Percentiles rank a stretch among this genome's conserved stretches.
These are phyloP conservation scores for Oryza nivara DNA, from an alignment of 176 grass and related monocot genomes.

Conservation along the genomic window DNA sequence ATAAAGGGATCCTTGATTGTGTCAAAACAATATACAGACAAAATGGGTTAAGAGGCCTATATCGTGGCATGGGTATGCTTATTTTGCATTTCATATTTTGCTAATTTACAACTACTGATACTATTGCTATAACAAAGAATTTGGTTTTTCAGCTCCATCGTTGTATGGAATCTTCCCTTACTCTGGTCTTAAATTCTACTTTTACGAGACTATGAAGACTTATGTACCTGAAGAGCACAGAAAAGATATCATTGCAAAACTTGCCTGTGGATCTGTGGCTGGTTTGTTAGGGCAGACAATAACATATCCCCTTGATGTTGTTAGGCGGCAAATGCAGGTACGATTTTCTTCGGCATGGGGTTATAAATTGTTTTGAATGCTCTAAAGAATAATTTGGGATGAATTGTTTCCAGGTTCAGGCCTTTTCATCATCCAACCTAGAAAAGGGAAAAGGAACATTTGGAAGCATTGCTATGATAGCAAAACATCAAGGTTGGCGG, in stretches of 20 bases:
- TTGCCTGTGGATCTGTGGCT: constrained; percentile 89
- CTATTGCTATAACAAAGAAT: constrained; percentile 18
- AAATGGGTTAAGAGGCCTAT: constrained; percentile 88
- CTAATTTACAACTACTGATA: constrained; percentile 2
- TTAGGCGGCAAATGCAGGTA: constrained; percentile 99
- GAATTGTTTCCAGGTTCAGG: constrained; percentile 65
- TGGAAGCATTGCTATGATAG: constrained; percentile 69
- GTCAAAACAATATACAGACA: constrained; percentile 76
- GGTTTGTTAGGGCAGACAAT: constrained; percentile 97
- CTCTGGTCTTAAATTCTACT: constrained; percentile 95
- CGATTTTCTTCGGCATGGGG: constrained; percentile 17
- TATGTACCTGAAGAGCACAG: constrained; percentile 80
- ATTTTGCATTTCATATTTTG: constrained; percentile 19
- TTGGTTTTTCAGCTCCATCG: constrained; percentile 68
- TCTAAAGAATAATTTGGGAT: constrained; percentile 19
- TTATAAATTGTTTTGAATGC: constrained; percentile 5
- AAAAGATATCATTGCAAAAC: constrained; percentile 76
- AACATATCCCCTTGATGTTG: constrained; percentile 95
- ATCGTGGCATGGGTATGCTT: constrained; percentile 80
- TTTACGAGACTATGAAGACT: constrained; percentile 96
- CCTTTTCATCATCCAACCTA: constrained; percentile 56
- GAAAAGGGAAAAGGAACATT: constrained; percentile 64
- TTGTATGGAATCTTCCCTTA: constrained; percentile 98
- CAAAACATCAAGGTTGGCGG: constrained; percentile 76
- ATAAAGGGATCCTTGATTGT: constrained; percentile 91